Percentiles rank a stretch among this genome's conserved stretches.
phyloP scores from a whole-genome alignment of 2,329 filamentous ascomycete genomes.

The Lojkania enalia region DNA sequence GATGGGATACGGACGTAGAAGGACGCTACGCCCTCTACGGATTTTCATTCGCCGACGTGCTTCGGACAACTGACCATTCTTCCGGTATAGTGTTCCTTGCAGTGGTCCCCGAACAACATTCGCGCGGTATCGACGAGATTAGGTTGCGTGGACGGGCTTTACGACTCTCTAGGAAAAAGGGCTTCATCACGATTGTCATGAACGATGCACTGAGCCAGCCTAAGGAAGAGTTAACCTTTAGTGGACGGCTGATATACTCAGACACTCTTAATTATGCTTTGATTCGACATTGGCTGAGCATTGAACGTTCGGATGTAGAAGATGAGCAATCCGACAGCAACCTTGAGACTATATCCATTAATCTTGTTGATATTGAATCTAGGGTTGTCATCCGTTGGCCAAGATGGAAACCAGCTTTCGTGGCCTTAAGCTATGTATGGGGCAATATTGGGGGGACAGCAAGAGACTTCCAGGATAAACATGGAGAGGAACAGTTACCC shows the following conservation, averaged over 20 bases:
- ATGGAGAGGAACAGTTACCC: neutral
- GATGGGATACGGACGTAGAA: neutral
- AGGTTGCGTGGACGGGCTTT: no score
- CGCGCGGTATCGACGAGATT: no score
- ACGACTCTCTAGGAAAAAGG: neutral
- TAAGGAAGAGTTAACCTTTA: no score
- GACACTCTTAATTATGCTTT: no score
- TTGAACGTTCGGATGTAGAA: no score
- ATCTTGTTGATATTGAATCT: no score
- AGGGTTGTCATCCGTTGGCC: neutral
- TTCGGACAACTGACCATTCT: neutral
- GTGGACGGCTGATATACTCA: no score
- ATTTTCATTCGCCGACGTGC: neutral
- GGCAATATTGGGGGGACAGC: neutral
- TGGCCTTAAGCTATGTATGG: constrained; percentile 8
- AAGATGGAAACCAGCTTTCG: neutral
- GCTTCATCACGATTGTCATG: no score
- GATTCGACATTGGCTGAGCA: no score
- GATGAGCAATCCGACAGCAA: no score
- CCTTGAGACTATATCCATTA: no score
- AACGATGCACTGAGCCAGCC: no score
- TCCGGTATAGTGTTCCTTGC: neutral
- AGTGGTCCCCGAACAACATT: neutral
- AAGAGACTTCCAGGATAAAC: neutral
- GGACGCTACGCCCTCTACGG: neutral